Evolutionary conservation across 306 rosid genomes (phyloP).

Genomic region (Quercus rubra): DNA sequence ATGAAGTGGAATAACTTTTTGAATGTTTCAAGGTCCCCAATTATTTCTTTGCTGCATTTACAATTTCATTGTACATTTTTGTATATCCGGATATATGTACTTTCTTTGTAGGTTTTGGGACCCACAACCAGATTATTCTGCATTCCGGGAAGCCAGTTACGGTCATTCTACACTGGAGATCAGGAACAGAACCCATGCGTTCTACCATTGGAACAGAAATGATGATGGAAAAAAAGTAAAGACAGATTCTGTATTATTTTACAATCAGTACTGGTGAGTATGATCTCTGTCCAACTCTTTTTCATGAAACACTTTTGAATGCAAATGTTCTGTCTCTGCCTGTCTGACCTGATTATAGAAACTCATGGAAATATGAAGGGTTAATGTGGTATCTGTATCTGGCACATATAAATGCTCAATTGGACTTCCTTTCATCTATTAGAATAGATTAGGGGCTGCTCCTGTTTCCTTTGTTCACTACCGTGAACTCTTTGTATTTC

Average conservation of each 20-base stretch:
- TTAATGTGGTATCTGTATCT: background rate
- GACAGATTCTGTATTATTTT: slow-evolving; percentile 65
- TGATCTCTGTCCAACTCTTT: background rate
- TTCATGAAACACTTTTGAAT: background rate
- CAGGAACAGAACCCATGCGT: slow-evolving; percentile 74
- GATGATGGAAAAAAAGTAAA: slow-evolving; percentile 80
- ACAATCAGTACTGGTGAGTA: slow-evolving; percentile 89
- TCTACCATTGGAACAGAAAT: slow-evolving; percentile 97
- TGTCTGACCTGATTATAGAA: background rate
- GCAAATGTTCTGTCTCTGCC: background rate
- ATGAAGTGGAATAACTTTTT: background rate
- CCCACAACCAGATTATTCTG: slow-evolving; percentile 96
- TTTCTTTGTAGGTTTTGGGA: slow-evolving; percentile 47
- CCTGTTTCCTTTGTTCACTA: too few species aligned
- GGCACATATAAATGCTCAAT: background rate
- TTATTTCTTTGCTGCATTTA: slow-evolving; percentile 8
- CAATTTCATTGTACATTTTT: background rate
- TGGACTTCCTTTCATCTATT: too few species aligned
- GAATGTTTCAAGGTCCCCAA: background rate
- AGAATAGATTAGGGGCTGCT: too few species aligned
- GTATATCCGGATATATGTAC: background rate
- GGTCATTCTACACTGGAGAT: slow-evolving; percentile 95
- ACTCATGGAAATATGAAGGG: background rate
- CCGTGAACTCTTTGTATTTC: too few species aligned
- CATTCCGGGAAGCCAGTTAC: slow-evolving; percentile 92